Evolutionary conservation across 2,329 filamentous ascomycete genomes (phyloP), one percentile per base, ranked within the genome.

Genomic region (Sphaerulina vaccinii): DNA sequence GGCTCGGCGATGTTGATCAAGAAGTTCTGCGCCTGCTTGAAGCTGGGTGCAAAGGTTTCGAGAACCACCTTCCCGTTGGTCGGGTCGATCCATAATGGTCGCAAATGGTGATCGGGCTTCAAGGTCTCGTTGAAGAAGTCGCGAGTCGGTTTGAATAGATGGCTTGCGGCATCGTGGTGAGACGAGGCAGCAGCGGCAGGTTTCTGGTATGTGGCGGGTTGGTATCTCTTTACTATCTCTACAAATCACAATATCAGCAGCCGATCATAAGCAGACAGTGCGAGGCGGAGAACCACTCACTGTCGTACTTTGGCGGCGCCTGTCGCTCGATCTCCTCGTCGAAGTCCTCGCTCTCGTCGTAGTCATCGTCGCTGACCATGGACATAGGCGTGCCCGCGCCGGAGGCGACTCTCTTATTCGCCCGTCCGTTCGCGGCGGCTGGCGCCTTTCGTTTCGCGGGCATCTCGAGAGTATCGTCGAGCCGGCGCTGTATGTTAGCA

Each of bases 1-100:
- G 92, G 93, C 73, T 99, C 92, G 57, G 92, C 89, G 62, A 99
- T 92, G 40, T 93, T 96, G 63, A 95, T 96, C 53, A 99, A 77
- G 68, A 99, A 96, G 69, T 96, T 90, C 68, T 96, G 90, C 0
- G 90, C 92, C 65, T 91, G 86, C 51, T 86, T 81, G 51, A 92
- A 90, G 51, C 93, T 77, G 2, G 91, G 88, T 46, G 88, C 92
- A 74, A 96, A 97, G 62, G 90, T 95, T 76, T 99, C 92, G 37
- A 97, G 78, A 23, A 95, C 93, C 66, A 97, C 93, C 58, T 86
- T 85, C 29, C 88, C 90, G 67, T 87, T 88, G 40, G 86, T 77
- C 2, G 90, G 88, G 68, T 96, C 90, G 62, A 99, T 93, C 89
- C 90, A 97, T 54, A 97, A 79, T 13, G 93, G 93, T 13, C 93